Evolutionary conservation across 257 asterid genomes (phyloP).

Genomic region (Thymus quinquecostatus): DNA sequence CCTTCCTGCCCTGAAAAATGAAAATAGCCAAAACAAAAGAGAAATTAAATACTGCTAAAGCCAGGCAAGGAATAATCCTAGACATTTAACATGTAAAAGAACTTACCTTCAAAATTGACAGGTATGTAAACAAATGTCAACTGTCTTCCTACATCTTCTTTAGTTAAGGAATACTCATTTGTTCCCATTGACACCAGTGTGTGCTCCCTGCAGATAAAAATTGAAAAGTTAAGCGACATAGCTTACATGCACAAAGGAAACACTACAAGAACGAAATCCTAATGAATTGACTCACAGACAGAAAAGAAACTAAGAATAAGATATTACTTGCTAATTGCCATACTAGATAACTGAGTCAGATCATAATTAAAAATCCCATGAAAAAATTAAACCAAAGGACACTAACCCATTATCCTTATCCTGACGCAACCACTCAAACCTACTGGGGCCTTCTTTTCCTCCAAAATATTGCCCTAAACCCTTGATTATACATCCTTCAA

Average conservation of each 20-base stretch:
- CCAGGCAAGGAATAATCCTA: not conserved
- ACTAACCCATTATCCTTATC: conserved; percentile 80
- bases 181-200: conserved; percentile 70
- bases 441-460: conserved; percentile 99
- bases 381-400: too few relatives aligned
- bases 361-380: too few relatives aligned
- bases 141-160: conserved; percentile 75
- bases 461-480: conserved; percentile 93
- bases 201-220: conserved; percentile 58
- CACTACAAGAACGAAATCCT: not conserved
- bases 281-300: not conserved
- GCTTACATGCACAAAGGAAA: conserved; percentile 24
- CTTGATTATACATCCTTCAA: conserved; percentile 75
- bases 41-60: conserved; percentile 23
- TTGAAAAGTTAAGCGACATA: conserved; percentile 22
- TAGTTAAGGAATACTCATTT: conserved; percentile 69
- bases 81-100: conserved; percentile 25
- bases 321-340: too few relatives aligned
- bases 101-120: conserved; percentile 87
- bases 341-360: too few relatives aligned
- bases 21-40: conserved; percentile 28
- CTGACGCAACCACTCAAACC: conserved; percentile 89
- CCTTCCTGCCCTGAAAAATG: conserved; percentile 94
- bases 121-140: conserved; percentile 80
- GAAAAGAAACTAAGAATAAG: conserved; percentile 4